phyloP scores from a whole-genome alignment of 2,329 filamentous ascomycete species.

The Aspergillus carbonarius region DNA sequence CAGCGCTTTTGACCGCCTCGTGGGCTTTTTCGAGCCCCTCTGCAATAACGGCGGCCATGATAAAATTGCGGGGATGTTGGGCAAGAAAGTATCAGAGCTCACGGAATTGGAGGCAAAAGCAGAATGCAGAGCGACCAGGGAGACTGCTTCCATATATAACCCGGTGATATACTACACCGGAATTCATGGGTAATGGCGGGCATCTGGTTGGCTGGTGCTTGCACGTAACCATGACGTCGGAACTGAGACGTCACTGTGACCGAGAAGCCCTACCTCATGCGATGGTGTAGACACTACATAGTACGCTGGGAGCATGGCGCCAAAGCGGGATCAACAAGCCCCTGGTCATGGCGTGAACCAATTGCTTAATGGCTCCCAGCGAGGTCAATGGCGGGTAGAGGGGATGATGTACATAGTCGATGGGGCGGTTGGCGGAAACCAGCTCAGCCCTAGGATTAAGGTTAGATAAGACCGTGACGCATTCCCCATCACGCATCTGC shows the following conservation, averaged over 20 bases:
- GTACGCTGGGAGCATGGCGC: too few species aligned
- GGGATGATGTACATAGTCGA: too few species aligned
- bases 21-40: constrained; percentile 32
- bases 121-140: background rate
- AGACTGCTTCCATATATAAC: background rate
- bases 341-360: too few species aligned
- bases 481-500: too few species aligned
- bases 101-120: background rate
- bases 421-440: too few species aligned
- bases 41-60: constrained; percentile 28
- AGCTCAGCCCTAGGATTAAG: too few species aligned
- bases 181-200: background rate
- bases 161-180: background rate
- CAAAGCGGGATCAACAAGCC: too few species aligned
- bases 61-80: background rate
- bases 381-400: too few species aligned
- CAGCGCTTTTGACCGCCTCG: constrained; percentile 23
- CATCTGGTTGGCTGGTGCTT: background rate
- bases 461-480: too few species aligned
- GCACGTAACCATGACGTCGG: constrained; percentile 5
- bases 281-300: too few species aligned
- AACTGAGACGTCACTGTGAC: constrained; percentile 3
- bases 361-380: too few species aligned
- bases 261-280: too few species aligned
- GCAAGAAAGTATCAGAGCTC: background rate